Evolutionary conservation across 2,329 filamentous ascomycete genomes (phyloP).

Genomic region (Didymella keratinophila): DNA sequence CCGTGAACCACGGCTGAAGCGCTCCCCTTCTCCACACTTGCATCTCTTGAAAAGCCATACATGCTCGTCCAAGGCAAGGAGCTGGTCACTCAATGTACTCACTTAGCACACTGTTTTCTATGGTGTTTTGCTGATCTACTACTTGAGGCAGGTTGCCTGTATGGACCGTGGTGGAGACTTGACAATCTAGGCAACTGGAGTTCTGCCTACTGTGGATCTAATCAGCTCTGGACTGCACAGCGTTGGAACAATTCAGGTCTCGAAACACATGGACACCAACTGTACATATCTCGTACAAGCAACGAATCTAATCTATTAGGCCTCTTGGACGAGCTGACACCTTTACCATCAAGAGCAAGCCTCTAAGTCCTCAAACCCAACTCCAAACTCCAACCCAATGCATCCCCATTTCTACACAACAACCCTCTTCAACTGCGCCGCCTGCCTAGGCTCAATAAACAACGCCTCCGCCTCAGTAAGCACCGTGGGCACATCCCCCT

Average conservation of each 20-base stretch:
- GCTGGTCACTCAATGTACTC: background rate
- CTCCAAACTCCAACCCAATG: conserved; percentile 16
- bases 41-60: background rate
- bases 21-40: background rate
- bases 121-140: background rate
- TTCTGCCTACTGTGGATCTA: background rate
- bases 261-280: background rate
- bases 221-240: background rate
- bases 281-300: background rate
- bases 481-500: conserved; percentile 66
- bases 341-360: background rate
- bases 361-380: background rate
- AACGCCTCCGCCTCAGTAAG: conserved; percentile 84
- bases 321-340: background rate
- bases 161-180: background rate
- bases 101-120: background rate
- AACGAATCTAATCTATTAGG: background rate
- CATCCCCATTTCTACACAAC: conserved; percentile 19
- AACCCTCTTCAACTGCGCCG: conserved; percentile 58
- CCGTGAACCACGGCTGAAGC: background rate
- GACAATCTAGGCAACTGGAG: background rate
- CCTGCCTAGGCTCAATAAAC: conserved; percentile 87
- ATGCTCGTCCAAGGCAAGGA: background rate
- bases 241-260: background rate
- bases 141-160: background rate